Conservation (phyloP, 345 rosid genomes). For the Noccaea caerulescens region DNA sequence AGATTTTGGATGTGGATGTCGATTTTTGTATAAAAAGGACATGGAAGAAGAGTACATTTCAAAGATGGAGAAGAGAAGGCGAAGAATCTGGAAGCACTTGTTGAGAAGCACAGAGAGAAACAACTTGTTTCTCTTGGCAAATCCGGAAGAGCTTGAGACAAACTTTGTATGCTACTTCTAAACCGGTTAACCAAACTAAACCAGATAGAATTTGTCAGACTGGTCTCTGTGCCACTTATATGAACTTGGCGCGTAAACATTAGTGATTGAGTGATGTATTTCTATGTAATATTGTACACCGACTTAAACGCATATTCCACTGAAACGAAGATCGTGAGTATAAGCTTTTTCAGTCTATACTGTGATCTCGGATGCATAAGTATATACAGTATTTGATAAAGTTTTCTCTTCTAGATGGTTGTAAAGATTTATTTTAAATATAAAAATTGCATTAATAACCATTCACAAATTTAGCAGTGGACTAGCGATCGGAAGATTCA, state of each 20-base stretch:
- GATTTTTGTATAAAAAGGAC: constrained; percentile 30
- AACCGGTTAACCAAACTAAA: constrained; percentile 15
- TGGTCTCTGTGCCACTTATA: too few relatives aligned
- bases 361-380: too few relatives aligned
- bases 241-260: constrained; percentile 4
- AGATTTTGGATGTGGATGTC: constrained; percentile 1
- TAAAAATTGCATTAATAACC: too few relatives aligned
- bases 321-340: not conserved
- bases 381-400: too few relatives aligned
- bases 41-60: constrained; percentile 41
- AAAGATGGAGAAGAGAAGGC: constrained; percentile 40
- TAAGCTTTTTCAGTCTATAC: too few relatives aligned
- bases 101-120: constrained; percentile 41
- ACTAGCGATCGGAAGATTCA: not conserved
- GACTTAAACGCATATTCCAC: not conserved
- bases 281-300: constrained; percentile 16
- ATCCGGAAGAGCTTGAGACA: constrained; percentile 20
- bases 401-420: too few relatives aligned
- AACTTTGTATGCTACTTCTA: constrained; percentile 2
- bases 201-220: not conserved
- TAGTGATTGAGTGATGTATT: not conserved
- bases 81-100: constrained; percentile 38
- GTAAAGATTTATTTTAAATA: too few relatives aligned
- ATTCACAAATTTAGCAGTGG: not conserved
- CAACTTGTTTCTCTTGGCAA: constrained; percentile 27